Conservation (phyloP, 345 rosid species). For the Eucalyptus tenuipes region DNA sequence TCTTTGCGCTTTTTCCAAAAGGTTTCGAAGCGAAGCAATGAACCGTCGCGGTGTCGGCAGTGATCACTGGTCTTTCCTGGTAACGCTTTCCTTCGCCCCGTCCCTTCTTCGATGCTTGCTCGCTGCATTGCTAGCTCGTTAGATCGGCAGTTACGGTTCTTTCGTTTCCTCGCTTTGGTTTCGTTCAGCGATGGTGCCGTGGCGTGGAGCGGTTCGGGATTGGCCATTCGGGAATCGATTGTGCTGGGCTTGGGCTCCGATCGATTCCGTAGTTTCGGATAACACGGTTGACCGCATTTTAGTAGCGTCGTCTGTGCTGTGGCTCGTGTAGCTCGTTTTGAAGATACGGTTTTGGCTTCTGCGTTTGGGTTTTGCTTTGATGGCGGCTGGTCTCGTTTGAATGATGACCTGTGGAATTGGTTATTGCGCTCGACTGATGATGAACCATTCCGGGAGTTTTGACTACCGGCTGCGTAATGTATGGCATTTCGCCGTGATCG, state of each 20-base stretch:
- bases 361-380: neutral
- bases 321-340: neutral
- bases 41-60: neutral
- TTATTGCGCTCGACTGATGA: neutral
- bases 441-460: neutral
- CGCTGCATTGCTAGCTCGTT: neutral
- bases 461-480: neutral
- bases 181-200: neutral
- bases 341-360: neutral
- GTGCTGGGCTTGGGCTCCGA: neutral
- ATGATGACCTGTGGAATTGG: neutral
- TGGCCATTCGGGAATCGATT: neutral
- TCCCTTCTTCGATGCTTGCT: neutral
- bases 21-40: conserved; percentile 1
- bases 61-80: conserved; percentile 48
- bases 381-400: neutral
- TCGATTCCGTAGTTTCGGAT: neutral
- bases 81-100: neutral
- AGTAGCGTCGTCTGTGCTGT: neutral
- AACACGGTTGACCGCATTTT: neutral
- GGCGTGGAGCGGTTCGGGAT: neutral
- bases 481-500: neutral
- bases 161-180: neutral
- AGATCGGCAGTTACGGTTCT: neutral
- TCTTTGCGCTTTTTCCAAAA: neutral